Base-by-base conservation (phyloP, 2,329 filamentous ascomycete species). In the Orbilia brochopaga region DNA sequence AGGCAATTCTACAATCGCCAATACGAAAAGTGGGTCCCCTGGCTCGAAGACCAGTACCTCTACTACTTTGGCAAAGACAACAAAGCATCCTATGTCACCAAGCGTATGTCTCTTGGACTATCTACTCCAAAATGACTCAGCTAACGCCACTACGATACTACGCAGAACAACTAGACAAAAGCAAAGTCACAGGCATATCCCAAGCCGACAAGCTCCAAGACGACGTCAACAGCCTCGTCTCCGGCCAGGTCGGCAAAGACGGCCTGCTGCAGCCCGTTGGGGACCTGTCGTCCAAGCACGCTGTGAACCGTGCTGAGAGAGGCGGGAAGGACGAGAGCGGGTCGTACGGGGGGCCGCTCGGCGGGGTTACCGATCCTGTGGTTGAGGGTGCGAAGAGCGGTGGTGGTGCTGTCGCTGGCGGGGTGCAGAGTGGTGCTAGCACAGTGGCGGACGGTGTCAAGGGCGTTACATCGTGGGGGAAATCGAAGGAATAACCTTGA, bases 61-160 rank as follows among this genome's bases (percentile, higher is more conserved):
- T 82, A 83, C 58, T 90, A 85, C 83, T 90, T 90, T 79, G 89
- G 87, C 76, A 88, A 87, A 74, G 88, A 90, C 77, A 91, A 91
- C 83, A 90, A 91, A 80, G 85, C 87, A 3, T 88, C 85, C 78
- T 91, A 91, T 76, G 82, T 85, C 4, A 83, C 88, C 1, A 90
- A 88, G 79, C 84, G 88, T 90, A 79, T 35, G 81, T 2, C 4
- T 54, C 15, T 48, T 24, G n/a, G n/a, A n/a, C n/a, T n/a, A n/a
- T n/a, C n/a, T 15, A 19, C 19, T 15, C 6, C n/a, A 27, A 54
- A 21, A 69, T 72, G 50, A 74, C 58, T 23, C 15, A 70, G 53
- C 46, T 63, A 54, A 62, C 53, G 40, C 37, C 40, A 17, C 32
- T 35, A 35, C 13, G 46, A 1, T 27, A 13, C 5, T 17, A 19